Conservation (phyloP, 805 yeast species). For the Aciculoconidium aculeatum region DNA sequence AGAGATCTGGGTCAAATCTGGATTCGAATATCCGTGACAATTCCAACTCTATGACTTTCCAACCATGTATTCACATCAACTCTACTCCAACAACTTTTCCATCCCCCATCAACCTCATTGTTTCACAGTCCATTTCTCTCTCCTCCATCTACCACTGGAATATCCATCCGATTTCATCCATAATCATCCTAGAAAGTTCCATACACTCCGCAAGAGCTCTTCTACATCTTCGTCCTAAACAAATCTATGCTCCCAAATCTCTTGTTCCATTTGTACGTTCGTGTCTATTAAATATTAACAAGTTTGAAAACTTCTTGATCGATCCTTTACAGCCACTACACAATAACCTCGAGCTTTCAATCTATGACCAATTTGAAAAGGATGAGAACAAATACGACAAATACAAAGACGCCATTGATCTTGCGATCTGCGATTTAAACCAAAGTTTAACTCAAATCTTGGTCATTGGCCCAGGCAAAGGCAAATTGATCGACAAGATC, state of each 20-base stretch:
- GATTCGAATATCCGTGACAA: too few relatives aligned
- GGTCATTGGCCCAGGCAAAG: constrained; percentile 85
- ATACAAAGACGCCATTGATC: constrained; percentile 59
- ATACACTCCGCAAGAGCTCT: constrained; percentile 1
- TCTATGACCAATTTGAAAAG: constrained; percentile 66
- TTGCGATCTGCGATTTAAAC: constrained; percentile 38
- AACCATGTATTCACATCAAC: too few relatives aligned
- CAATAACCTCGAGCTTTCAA: constrained; percentile 48
- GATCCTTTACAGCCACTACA: constrained; percentile 71
- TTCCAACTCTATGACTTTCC: too few relatives aligned
- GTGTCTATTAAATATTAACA: constrained; percentile 1
- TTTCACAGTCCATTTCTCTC: too few relatives aligned
- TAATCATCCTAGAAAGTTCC: too few relatives aligned
- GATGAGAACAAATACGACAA: constrained; percentile 64
- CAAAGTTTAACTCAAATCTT: constrained; percentile 27
- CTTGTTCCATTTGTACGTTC: background rate
- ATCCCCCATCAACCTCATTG: too few relatives aligned
- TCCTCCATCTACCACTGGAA: too few relatives aligned
- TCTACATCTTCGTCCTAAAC: background rate
- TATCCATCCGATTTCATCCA: too few relatives aligned
- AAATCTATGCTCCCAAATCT: too few relatives aligned
- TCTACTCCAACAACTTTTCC: too few relatives aligned
- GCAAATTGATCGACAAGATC: constrained; percentile 60
- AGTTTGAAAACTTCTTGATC: constrained; percentile 12
- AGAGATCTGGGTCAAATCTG: too few relatives aligned